These are phyloP conservation scores for Aspergillus panamensis DNA, from an alignment of 495 filamentous ascomycete species.

Conservation along the genomic window DNA sequence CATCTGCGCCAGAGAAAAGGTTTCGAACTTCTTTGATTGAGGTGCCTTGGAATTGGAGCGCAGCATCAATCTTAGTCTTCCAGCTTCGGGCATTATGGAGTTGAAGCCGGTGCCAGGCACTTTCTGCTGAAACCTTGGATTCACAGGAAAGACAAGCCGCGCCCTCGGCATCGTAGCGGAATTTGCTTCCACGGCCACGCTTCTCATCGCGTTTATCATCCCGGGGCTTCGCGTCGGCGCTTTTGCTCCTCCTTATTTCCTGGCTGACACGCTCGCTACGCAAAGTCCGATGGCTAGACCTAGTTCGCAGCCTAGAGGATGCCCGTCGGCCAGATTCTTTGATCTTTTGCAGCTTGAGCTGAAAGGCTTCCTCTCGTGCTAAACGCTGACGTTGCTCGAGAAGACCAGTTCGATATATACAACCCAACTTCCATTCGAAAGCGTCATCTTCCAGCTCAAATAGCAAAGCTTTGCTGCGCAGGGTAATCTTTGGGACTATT, in stretches of 20 bases:
- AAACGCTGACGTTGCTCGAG: conserved; percentile 85
- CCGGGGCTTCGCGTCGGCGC: conserved; percentile 43
- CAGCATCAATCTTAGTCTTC: conserved; percentile 85
- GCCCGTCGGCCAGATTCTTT: conserved; percentile 56
- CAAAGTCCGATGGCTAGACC: conserved; percentile 45
- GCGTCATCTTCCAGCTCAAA: conserved; percentile 94
- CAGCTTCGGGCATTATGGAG: conserved; percentile 83
- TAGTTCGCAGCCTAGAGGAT: conserved; percentile 50
- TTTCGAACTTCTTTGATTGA: conserved; percentile 75
- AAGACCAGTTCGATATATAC: conserved; percentile 85
- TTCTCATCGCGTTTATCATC: conserved; percentile 25
- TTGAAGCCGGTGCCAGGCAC: conserved; percentile 72
- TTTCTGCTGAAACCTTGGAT: conserved; percentile 64
- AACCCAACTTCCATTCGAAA: conserved; percentile 94
- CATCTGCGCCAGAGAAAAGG: conserved; percentile 78
- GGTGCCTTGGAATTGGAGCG: conserved; percentile 62
- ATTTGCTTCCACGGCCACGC: conserved; percentile 42
- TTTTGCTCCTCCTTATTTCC: conserved; percentile 52
- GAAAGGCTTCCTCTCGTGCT: conserved; percentile 86
- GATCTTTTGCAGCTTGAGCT: conserved; percentile 80
- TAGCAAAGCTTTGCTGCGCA: conserved; percentile 75
- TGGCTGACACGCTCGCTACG: conserved; percentile 44
- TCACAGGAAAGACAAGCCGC: conserved; percentile 62
- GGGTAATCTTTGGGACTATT: conserved; percentile 73
- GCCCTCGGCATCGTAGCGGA: conserved; percentile 79